These are phyloP conservation scores for Thalassiosira hispida DNA, from an alignment of 352 stramenopile species.

Conservation along the genomic window DNA sequence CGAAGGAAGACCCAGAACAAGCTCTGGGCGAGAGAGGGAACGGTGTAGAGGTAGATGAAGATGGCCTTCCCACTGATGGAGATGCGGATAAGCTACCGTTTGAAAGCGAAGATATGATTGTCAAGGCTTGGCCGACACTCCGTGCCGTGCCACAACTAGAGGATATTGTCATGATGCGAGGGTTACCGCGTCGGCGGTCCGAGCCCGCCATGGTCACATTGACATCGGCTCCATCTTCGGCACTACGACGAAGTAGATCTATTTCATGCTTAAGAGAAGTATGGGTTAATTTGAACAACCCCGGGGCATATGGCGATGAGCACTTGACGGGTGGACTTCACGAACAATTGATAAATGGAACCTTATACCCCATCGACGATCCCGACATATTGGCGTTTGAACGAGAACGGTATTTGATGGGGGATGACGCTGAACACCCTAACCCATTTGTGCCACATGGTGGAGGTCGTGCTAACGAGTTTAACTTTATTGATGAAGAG, in stretches of 20 bases:
- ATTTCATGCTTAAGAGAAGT: conserved; percentile 12
- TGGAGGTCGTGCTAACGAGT: neutral
- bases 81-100: neutral
- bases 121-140: neutral
- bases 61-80: no score
- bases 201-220: neutral
- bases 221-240: no score
- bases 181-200: neutral
- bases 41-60: no score
- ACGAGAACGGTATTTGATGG: conserved; percentile 1
- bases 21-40: no score
- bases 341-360: conserved; percentile 1
- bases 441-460: conserved; percentile 4
- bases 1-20: neutral
- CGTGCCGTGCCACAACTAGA: neutral
- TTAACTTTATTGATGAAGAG: conserved; percentile 6
- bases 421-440: neutral
- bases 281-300: conserved; percentile 15
- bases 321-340: neutral
- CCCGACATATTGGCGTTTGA: neutral
- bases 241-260: neutral
- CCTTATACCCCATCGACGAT: conserved; percentile 11
- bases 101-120: neutral
- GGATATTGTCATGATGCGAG: conserved; percentile 4
- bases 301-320: neutral